Percentiles rank a stretch among this genome's conserved stretches.
These are phyloP conservation scores for Exsudoporus frostii DNA, from an alignment of 768 basidiomycete genomes.

Conservation along the genomic window DNA sequence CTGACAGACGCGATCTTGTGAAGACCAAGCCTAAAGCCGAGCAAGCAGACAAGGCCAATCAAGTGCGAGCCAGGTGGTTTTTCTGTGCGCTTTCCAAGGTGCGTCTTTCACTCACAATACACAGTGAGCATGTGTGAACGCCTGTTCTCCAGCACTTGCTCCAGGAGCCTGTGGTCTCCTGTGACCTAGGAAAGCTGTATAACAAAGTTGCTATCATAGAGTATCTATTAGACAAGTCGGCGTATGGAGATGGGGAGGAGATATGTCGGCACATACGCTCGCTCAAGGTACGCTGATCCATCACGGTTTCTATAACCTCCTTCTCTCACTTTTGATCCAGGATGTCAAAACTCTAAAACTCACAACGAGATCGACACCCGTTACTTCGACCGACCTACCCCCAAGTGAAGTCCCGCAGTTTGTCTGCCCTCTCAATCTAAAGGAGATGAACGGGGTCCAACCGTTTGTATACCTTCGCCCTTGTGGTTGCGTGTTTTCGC, in stretches of 20 bases:
- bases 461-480: slow-evolving; percentile 85
- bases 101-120: slow-evolving; percentile 1
- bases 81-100: slow-evolving; percentile 97
- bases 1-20: slow-evolving; percentile 78
- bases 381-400: slow-evolving; percentile 32
- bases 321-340: slow-evolving; percentile 36
- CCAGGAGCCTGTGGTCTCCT: slow-evolving; percentile 86
- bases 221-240: slow-evolving; percentile 76
- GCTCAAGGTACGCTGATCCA: slow-evolving; percentile 63
- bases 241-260: slow-evolving; percentile 87
- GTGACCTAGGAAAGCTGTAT: slow-evolving; percentile 90
- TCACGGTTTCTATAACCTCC: not conserved
- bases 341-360: slow-evolving; percentile 83
- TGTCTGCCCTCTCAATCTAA: slow-evolving; percentile 86
- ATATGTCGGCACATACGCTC: slow-evolving; percentile 92
- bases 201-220: slow-evolving; percentile 95
- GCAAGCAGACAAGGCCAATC: slow-evolving; percentile 87
- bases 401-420: slow-evolving; percentile 61
- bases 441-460: slow-evolving; percentile 90
- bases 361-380: slow-evolving; percentile 65
- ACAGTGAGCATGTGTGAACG: not conserved
- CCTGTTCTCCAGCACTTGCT: slow-evolving; percentile 61
- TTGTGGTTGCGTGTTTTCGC: slow-evolving; percentile 92
- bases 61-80: slow-evolving; percentile 83
- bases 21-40: slow-evolving; percentile 75